Evolutionary conservation across 2,329 filamentous ascomycete species (phyloP), one percentile per base, ranked within the genome.

Genomic region (Ophiostoma australiae): DNA sequence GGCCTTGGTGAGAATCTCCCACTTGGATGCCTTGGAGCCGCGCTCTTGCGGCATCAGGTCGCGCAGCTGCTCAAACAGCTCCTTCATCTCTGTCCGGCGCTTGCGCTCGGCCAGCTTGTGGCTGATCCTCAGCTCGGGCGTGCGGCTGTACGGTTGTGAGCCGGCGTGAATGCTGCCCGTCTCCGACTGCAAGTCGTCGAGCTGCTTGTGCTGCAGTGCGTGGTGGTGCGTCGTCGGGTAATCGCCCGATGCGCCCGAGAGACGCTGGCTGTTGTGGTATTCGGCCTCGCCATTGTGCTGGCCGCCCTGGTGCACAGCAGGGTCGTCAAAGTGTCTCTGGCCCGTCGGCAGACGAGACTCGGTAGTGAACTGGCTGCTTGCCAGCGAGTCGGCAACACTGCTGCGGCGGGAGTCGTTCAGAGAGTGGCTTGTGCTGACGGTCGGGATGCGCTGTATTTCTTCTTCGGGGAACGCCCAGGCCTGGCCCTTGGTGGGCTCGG

Each of bases 61-160:
- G 75, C 92, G 87, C 10, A 95, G 81, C 75, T 92, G 90, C 74
- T 95, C 92, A 77, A 95, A 95, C 0, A 95, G 81, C 76, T 92
- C 90, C 81, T 95, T 95, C 92, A 95, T 95, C 78, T 95, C 92
- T 10, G 91, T 94, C 73, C 92, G 84, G 55, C 92, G 86, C 81
- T 95, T 95, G 52, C 92, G 85, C 80, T 95, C 92, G 0, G 92
- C 92, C 71, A 95, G 85, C 79, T 95, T 95, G 80, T 95, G 92
- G 77, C 91, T 94, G 68, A 94, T 87, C 31, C 92, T 87, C 55
- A 95, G 83, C 79, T 95, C 92, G 0, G 92, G 92, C 0, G 92
- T 95, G 58, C 92, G 84, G 76, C 91, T 94, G 79, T 95, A 95
- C 1, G 92, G 92, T 74, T 92, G 91, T 33, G 86, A 84, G 13